These are phyloP conservation scores for Monosporascus sp. DNA, from an alignment of 2,329 filamentous ascomycete genomes.

Conservation along the genomic window DNA sequence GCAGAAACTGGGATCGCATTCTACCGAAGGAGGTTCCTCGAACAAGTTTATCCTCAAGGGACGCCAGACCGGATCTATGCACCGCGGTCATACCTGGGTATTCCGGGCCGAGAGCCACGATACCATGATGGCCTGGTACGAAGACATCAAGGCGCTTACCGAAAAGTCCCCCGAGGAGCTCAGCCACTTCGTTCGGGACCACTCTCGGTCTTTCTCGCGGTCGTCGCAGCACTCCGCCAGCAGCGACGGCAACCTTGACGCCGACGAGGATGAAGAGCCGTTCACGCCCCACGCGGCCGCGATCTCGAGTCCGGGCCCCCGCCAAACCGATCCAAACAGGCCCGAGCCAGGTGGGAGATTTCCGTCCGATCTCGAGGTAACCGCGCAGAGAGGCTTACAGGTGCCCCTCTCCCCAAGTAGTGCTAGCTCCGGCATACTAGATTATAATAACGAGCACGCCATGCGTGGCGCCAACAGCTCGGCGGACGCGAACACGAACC, in stretches of 20 bases:
- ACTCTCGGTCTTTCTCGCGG: constrained; percentile 72
- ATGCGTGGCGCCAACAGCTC: constrained; percentile 11
- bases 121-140: constrained; percentile 95
- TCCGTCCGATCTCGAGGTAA: constrained; percentile 86
- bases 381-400: constrained; percentile 72
- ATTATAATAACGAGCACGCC: constrained; percentile 18
- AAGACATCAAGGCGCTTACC: constrained; percentile 84
- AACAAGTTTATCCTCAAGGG: constrained; percentile 99
- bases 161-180: constrained; percentile 86
- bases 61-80: constrained; percentile 86
- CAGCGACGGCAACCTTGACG: constrained; percentile 73
- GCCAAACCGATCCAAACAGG: constrained; percentile 54
- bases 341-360: constrained; percentile 93
- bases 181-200: constrained; percentile 77
- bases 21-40: constrained; percentile 72
- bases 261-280: constrained; percentile 59
- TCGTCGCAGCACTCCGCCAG: constrained; percentile 57
- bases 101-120: constrained; percentile 72
- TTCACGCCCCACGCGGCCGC: constrained; percentile 51
- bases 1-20: constrained; percentile 92
- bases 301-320: constrained; percentile 39
- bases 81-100: constrained; percentile 71
- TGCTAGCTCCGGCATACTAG: constrained; percentile 60
- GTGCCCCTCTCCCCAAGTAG: constrained; percentile 75
- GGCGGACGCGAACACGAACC: constrained; percentile 1